Percentiles rank a stretch among this genome's conserved stretches.
Conservation (phyloP, 1,284 basidiomycete genomes). For the Earliella scabrosa region DNA sequence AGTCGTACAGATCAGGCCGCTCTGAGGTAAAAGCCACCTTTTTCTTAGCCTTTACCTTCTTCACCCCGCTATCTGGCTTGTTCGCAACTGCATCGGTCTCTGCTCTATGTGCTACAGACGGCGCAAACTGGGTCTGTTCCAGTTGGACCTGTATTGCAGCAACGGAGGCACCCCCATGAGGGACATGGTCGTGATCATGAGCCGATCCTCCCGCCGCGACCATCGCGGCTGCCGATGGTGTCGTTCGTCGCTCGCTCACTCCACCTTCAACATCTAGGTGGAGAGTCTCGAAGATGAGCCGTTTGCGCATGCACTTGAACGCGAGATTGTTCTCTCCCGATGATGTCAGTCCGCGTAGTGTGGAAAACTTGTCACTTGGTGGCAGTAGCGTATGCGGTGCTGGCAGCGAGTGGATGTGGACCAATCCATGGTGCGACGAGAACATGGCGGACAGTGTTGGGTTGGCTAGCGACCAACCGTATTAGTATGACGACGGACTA, state of each 20-base stretch:
- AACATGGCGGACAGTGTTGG: slow-evolving; percentile 71
- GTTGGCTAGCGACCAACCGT: slow-evolving; percentile 50
- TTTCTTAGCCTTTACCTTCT: slow-evolving; percentile 61
- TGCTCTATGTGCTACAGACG: slow-evolving; percentile 2
- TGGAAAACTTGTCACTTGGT: slow-evolving; percentile 77
- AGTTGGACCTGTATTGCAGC: slow-evolving; percentile 35
- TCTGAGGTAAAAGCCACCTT: slow-evolving; percentile 73
- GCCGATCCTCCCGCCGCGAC: slow-evolving; percentile 27
- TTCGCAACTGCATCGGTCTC: slow-evolving; percentile 29
- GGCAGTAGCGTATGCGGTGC: slow-evolving; percentile 69
- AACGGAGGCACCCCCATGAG: slow-evolving; percentile 2
- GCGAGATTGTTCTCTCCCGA: slow-evolving; percentile 90
- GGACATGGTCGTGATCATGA: slow-evolving; percentile 15
- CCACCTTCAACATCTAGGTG: slow-evolving; percentile 95
- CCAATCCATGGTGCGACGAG: slow-evolving; percentile 83
- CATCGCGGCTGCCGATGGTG: slow-evolving; percentile 43
- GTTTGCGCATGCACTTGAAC: slow-evolving; percentile 90
- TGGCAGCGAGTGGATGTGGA: slow-evolving; percentile 78
- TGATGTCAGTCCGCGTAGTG: slow-evolving; percentile 72
- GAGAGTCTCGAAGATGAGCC: slow-evolving; percentile 89
- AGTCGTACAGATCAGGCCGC: slow-evolving; percentile 66
- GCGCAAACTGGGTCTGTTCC: slow-evolving; percentile 25
- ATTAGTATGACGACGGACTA: neutral
- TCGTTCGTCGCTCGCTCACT: slow-evolving; percentile 83
- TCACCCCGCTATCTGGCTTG: slow-evolving; percentile 21